Evolutionary conservation across 139 green algal species (phyloP).

Genomic region (Dunaliella primolecta): DNA sequence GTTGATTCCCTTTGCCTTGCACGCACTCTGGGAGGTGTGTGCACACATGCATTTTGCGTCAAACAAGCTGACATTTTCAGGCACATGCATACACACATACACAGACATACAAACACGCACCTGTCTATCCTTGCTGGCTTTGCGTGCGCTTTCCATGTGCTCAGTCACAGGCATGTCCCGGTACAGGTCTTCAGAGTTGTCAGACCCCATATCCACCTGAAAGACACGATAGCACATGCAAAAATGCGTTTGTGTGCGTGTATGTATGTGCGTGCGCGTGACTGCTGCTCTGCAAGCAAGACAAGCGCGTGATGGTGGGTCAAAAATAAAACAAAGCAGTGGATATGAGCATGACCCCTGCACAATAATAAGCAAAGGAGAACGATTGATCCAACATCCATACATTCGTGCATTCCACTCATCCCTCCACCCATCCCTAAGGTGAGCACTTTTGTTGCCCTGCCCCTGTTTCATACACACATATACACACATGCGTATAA

Average conservation of each 20-base stretch:
- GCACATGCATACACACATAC: not conserved
- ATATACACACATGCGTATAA: too few species aligned
- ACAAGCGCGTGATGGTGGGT: too few species aligned
- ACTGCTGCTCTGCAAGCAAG: too few species aligned
- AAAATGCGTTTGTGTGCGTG: not conserved
- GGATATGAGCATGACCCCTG: too few species aligned
- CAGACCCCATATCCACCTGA: not conserved
- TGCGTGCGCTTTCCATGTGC: not conserved
- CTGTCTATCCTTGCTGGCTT: not conserved
- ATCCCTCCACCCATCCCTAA: too few species aligned
- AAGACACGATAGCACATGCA: not conserved
- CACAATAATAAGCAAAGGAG: too few species aligned
- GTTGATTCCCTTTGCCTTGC: not conserved
- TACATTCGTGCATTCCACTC: too few species aligned
- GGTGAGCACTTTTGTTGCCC: too few species aligned
- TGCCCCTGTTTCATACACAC: too few species aligned
- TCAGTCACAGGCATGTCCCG: not conserved
- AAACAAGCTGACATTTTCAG: not conserved
- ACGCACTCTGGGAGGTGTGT: not conserved
- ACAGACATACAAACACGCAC: not conserved
- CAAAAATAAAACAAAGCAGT: too few species aligned
- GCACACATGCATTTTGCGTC: not conserved
- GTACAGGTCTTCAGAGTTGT: not conserved
- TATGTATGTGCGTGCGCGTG: not conserved
- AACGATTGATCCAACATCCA: too few species aligned